phyloP scores from a whole-genome alignment of 495 filamentous ascomycete species.

The Penicillium argentinense region DNA sequence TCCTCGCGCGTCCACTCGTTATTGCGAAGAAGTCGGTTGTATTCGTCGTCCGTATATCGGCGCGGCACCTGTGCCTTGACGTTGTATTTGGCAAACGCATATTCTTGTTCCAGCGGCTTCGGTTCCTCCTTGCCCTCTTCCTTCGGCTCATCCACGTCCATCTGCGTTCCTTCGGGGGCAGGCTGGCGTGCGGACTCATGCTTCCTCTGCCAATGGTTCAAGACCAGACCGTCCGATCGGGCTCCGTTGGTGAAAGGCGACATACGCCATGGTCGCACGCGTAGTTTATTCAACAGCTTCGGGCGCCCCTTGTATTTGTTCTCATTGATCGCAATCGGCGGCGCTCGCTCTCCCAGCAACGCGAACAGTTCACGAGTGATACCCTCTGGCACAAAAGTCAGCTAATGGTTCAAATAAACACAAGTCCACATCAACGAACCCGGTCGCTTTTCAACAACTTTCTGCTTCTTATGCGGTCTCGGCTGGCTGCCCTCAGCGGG shows the following conservation, averaged over 20 bases:
- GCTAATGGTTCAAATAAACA: neutral
- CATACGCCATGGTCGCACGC: constrained; percentile 55
- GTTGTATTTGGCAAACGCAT: constrained; percentile 77
- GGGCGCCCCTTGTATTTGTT: constrained; percentile 65
- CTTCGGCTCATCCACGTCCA: constrained; percentile 39
- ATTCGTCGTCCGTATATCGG: constrained; percentile 80
- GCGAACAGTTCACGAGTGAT: constrained; percentile 67
- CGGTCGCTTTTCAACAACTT: constrained; percentile 66
- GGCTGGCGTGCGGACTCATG: constrained; percentile 39
- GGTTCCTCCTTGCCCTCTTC: constrained; percentile 36
- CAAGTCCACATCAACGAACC: constrained; percentile 38
- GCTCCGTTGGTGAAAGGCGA: constrained; percentile 60
- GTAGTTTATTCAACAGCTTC: constrained; percentile 55
- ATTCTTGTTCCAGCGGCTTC: constrained; percentile 33
- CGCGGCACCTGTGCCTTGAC: constrained; percentile 68
- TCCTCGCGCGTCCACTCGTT: constrained; percentile 86
- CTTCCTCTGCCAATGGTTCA: constrained; percentile 66
- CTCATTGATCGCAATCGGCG: constrained; percentile 66
- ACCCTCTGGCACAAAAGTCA: constrained; percentile 58
- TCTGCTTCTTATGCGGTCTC: constrained; percentile 75
- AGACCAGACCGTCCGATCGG: constrained; percentile 53
- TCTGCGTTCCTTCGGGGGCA: constrained; percentile 40
- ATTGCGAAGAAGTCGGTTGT: constrained; percentile 69
- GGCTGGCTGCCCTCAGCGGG: constrained; percentile 63
- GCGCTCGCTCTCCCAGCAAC: constrained; percentile 65